A percentile compares a stretch with the other conserved stretches of the same genome.
Evolutionary conservation across 257 asterid genomes (phyloP).

Genomic region (Cinchona pubescens): DNA sequence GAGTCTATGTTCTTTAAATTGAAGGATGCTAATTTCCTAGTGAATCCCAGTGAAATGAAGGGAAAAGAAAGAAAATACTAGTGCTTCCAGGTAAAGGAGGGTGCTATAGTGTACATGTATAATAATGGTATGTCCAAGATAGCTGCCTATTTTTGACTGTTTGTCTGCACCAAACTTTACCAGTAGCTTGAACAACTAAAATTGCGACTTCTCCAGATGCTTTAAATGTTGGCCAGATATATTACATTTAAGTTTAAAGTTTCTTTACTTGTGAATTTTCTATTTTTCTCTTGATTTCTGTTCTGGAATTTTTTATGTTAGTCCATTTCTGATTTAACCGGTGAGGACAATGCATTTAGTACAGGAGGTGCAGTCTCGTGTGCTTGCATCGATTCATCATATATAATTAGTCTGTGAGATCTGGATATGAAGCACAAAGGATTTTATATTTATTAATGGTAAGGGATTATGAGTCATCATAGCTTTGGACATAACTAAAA

Average conservation of each 20-base stretch:
- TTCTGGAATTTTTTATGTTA: slow-evolving; percentile 44
- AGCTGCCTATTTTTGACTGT: background rate
- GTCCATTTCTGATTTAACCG: slow-evolving; percentile 84
- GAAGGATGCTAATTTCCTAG: background rate
- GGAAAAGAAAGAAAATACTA: background rate
- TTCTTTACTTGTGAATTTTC: slow-evolving; percentile 17
- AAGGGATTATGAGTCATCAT: slow-evolving; percentile 31
- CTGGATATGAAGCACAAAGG: slow-evolving; percentile 95
- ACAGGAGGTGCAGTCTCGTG: slow-evolving; percentile 64
- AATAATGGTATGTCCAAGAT: background rate
- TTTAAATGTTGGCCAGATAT: slow-evolving; percentile 9
- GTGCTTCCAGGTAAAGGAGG: background rate
- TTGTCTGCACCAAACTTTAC: background rate
- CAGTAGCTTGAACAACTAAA: background rate
- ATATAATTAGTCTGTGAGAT: slow-evolving; percentile 66
- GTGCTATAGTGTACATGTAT: no score
- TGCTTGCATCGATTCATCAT: slow-evolving; percentile 87
- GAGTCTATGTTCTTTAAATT: background rate
- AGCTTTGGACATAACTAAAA: slow-evolving; percentile 6
- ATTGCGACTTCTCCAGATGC: no score
- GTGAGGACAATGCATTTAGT: slow-evolving; percentile 61
- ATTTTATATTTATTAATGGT: slow-evolving; percentile 83
- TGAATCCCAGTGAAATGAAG: background rate
- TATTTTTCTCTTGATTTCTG: slow-evolving; percentile 15
- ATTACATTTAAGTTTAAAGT: no score